Base-by-base conservation (phyloP, 23 red algal genomes). In the Agarophyton chilense region DNA sequence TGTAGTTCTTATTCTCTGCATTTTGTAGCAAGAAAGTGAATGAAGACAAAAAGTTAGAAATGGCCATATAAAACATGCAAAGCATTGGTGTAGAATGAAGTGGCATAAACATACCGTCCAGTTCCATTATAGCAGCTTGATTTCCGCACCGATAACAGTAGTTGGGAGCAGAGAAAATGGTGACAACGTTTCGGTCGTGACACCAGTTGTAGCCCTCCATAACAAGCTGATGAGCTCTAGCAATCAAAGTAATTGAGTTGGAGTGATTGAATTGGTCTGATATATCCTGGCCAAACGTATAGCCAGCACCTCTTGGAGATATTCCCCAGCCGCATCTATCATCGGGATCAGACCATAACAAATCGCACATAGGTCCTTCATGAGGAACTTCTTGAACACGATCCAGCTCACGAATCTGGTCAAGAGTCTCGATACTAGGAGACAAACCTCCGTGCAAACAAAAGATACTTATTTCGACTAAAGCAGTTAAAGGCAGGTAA, bases 161-260 rank as follows among this genome's bases (percentile, higher is more conserved):
- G 89, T 98, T 98, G 26, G 96, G 96, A 1, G 96, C 96, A 67
- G 84, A 92, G 50, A 95, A 98, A 50, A 98, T 94, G 32, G 96
- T 98, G 22, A 98, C 96, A 0, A 98, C 93, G 75, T 93, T 95
- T 33, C 92, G 89, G 51, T 95, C 85, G 67, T 95, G 93, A 53
- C 93, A 95, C 93, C 93, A 95, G 52, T 98, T 98, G 84, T 98
- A 98, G 1, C 96, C 96, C 50, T 98, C 96, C 96, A 98, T 98
- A 33, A 98, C 96, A 43, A 98, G 81, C 83, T 98, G 96, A 68
- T 98, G 96, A 7, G 96, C 96, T 39, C 96, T 47, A 19, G 96
- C 96, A 60, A 98, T 95, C 11, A 98, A 89, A 13, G 87, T 86
- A 49, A 98, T 84, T 35, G 83, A 87, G 55, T 98, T 98, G 19